Conservation (phyloP, 768 basidiomycete genomes). For the Chalciporus chontae region DNA sequence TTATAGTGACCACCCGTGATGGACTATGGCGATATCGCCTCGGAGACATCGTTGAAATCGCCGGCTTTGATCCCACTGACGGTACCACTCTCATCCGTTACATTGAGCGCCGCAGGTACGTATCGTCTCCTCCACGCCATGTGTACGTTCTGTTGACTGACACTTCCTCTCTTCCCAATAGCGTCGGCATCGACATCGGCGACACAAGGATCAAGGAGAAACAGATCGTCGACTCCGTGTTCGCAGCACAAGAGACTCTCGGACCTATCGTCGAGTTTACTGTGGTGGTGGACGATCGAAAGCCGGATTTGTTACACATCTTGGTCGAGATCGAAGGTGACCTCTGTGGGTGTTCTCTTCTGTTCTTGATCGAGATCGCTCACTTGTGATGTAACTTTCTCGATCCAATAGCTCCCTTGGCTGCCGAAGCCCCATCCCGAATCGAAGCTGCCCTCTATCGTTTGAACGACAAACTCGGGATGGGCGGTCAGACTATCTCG, state of each 20-base stretch:
- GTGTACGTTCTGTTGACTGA: not conserved
- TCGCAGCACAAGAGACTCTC: conserved; percentile 9
- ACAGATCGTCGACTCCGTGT: conserved; percentile 11
- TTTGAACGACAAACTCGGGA: conserved; percentile 2
- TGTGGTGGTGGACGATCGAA: conserved; percentile 12
- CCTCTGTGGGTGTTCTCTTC: not conserved
- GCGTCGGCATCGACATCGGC: conserved; percentile 5
- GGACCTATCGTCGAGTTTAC: conserved; percentile 16
- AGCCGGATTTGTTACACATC: conserved; percentile 2
- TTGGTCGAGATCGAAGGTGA: conserved; percentile 14
- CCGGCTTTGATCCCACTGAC: conserved; percentile 17
- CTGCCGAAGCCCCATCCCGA: conserved; percentile 1
- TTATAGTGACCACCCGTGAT: conserved; percentile 18
- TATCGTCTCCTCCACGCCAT: not conserved
- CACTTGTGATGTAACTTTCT: not conserved
- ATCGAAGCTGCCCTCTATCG: conserved; percentile 6
- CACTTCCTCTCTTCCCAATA: not conserved
- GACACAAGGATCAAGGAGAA: conserved; percentile 9
- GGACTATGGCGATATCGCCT: conserved; percentile 25
- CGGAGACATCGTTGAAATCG: conserved; percentile 18
- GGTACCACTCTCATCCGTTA: conserved; percentile 19
- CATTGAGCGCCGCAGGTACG: conserved; percentile 19
- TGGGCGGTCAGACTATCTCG: not conserved
- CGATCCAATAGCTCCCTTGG: not conserved
- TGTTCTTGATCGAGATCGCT: not conserved